Base-by-base conservation (phyloP, 1,139 yeast genomes). In the Petasospora rhodanensis region DNA sequence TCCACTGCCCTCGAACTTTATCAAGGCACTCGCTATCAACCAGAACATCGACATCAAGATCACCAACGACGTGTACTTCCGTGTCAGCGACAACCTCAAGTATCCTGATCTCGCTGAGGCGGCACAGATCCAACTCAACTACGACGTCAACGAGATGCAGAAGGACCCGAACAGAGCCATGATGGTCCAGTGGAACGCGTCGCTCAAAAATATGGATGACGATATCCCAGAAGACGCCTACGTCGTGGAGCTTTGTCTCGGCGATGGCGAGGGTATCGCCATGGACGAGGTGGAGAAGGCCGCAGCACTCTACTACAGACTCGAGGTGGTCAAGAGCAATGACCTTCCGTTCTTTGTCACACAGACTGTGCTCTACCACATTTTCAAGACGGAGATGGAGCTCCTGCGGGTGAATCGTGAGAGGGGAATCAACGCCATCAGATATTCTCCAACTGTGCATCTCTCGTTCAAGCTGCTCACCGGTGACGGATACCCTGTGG, bases 381-480 rank as follows among this genome's bases (percentile, higher is more conserved):
- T 79, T 10, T 73, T 74, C 50, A 54, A 49, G 7, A 59, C 69
- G 2, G 87, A 80, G 40, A 42, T 75, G 34, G 59, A 46, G 26
- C 18, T 50, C 28, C 42, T 61, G 41, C 42, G 43, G 28, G 31
- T 34, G 22, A 40, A 35, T 22, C 31, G 45, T 37, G 32, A 39
- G 18, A 34, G 35, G 34, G 27, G 46, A 26, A 31, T 43, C 38
- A 37, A 35, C 24, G 59, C 74, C 3, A 62, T 75, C 15, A 72
- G 78, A 1, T 82, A 80, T 52, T 68, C 80, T 3, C 74, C 87
- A 2, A 61, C 69, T 22, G 76, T 79, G 42, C 85, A 81, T 49
- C 49, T 82, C 28, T 79, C 86, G 4, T 71, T 85, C 47, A 81
- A 87, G 23, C 56, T 79, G 26, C 54, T 78, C 35, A 56, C 58